Evolutionary conservation across 163 green algal genomes (phyloP), one percentile per base, ranked within the genome.

Genomic region (Trebouxiophyceae sp.): DNA sequence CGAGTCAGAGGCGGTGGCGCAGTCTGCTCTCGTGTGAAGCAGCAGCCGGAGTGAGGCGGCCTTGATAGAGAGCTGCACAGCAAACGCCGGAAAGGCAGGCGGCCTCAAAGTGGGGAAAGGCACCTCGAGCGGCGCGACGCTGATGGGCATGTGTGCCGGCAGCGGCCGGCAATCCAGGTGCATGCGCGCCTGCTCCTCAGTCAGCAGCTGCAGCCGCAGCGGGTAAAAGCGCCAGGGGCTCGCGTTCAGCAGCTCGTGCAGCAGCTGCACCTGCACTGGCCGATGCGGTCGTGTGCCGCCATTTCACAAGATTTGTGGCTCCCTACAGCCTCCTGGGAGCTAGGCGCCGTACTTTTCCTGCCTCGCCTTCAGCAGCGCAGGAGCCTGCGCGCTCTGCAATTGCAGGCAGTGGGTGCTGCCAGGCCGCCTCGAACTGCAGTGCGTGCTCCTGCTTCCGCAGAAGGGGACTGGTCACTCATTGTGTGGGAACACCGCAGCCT

Each of bases 371-470:
- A 58, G 80, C 70, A 28, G 60, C 62, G 26, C 65, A 65, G 1
- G 46, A 29, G 2, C 74, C 71, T 23, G 93, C 65, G 20, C 54
- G 29, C 16, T 57, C 56, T 0, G 70, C 77, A 24, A 79, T 63
- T 2, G 29, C 66, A 7, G 81, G 65, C 23, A 85, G 82, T 23
- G 78, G 89, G 73, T 96, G 86, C 78, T 96, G 89, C 88, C 89
- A 96, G 2, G 89, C 87, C 89, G 89, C 95, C 68, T 96, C 89
- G 81, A 96, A 96, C 74, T 95, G 89, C 63, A 96, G 80, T 3
- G 89, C 89, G 27, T 85, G 74, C 2, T 85, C 73, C 82, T 91
- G 79, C 12, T n/a, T n/a, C n/a, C n/a, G n/a, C n/a, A n/a, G n/a
- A n/a, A n/a, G n/a, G n/a, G n/a, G n/a, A n/a, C n/a, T n/a, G n/a